Evolutionary conservation across 202 grass and related monocot genomes (phyloP), one percentile per base, ranked within the genome.

Genomic region (Schoenoplectus tabernaemontani): DNA sequence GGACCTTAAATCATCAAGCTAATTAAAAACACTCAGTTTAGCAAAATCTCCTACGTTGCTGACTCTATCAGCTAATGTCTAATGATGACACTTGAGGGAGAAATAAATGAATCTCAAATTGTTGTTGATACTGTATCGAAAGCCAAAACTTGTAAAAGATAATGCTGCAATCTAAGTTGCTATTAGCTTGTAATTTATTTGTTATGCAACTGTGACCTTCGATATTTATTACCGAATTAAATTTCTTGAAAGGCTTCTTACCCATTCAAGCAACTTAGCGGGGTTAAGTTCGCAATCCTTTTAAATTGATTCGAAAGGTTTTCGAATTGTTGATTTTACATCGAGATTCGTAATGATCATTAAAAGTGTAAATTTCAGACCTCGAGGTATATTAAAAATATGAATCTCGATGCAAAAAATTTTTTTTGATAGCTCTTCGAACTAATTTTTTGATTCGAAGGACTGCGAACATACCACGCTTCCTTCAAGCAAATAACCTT

Each of bases 401-500:
- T n/a, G n/a, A n/a, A n/a, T n/a, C n/a, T n/a, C n/a, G n/a, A n/a
- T n/a, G n/a, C n/a, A n/a, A n/a, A n/a, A n/a, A n/a, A n/a, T n/a
- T n/a, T n/a, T n/a, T n/a, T n/a, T n/a, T n/a, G n/a, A n/a, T n/a
- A n/a, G n/a, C n/a, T n/a, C n/a, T n/a, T n/a, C n/a, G n/a, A n/a
- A n/a, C n/a, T n/a, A n/a, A n/a, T n/a, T n/a, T n/a, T n/a, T n/a
- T n/a, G n/a, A n/a, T n/a, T n/a, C n/a, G n/a, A n/a, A n/a, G n/a
- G n/a, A n/a, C n/a, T n/a, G n/a, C n/a, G n/a, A n/a, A n/a, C n/a
- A n/a, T n/a, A n/a, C n/a, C n/a, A n/a, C n/a, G n/a, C n/a, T n/a
- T n/a, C n/a, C n/a, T n/a, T n/a, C n/a, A n/a, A 92, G 73, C 75
- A 97, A 84, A 76, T 78, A 87, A 37, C 89, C 91, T 64, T 85